Conservation (phyloP, 257 asterid genomes). For the Fraxinus anomala region DNA sequence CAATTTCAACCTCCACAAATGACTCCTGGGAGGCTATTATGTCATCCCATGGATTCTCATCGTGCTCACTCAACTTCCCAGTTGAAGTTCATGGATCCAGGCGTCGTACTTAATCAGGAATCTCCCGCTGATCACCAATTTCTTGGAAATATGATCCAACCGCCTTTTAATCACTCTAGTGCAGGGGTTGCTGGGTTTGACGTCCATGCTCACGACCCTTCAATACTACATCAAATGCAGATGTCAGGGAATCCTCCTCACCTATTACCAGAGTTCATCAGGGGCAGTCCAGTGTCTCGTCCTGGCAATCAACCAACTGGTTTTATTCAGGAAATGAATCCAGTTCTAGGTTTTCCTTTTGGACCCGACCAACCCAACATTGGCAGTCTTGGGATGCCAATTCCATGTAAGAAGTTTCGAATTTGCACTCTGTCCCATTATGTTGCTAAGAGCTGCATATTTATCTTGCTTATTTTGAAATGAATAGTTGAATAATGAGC, state of each 20-base stretch:
- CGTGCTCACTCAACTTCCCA: constrained; percentile 56
- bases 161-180: constrained; percentile 60
- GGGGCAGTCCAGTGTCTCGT: constrained; percentile 53
- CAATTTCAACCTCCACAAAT: constrained; percentile 54
- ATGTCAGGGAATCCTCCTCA: constrained; percentile 58
- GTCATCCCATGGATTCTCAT: constrained; percentile 60
- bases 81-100: constrained; percentile 59
- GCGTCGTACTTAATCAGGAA: constrained; percentile 44
- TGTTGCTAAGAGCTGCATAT: neutral
- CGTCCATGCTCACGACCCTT: constrained; percentile 49
- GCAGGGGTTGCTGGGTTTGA: constrained; percentile 62
- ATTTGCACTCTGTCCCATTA: neutral
- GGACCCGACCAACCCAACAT: constrained; percentile 53
- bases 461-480: constrained; percentile 8
- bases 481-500: neutral
- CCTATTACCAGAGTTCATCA: constrained; percentile 45
- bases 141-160: constrained; percentile 47
- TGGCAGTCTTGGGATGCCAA: constrained; percentile 53
- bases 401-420: constrained; percentile 31
- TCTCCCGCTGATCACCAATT: constrained; percentile 53
- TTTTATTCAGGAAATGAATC: constrained; percentile 56
- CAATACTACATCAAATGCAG: constrained; percentile 67
- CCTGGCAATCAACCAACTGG: constrained; percentile 55
- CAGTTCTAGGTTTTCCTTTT: constrained; percentile 59
- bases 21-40: constrained; percentile 55